These are phyloP conservation scores for Cytospora schulzeri DNA, from an alignment of 2,329 filamentous ascomycete species.

Conservation along the genomic window DNA sequence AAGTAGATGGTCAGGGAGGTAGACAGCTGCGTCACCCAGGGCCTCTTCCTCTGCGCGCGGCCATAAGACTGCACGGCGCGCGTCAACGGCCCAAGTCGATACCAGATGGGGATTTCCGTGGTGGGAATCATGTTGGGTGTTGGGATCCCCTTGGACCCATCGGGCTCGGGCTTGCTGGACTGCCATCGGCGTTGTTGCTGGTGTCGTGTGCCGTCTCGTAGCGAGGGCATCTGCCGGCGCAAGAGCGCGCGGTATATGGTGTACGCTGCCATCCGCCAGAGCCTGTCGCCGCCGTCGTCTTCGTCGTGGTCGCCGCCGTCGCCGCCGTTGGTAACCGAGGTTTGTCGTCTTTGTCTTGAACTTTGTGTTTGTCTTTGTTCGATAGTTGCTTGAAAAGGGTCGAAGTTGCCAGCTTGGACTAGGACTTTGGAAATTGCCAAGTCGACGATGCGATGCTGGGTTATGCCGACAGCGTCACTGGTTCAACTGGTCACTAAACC, in stretches of 20 bases:
- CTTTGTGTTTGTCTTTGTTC: not conserved
- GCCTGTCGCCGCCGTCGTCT: not conserved
- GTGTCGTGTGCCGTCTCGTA: constrained; percentile 29
- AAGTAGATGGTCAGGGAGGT: constrained; percentile 79
- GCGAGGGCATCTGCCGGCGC: constrained; percentile 34
- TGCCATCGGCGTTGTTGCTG: constrained; percentile 36
- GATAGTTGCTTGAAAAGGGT: not conserved
- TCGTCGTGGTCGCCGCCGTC: not conserved
- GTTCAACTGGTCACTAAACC: no score
- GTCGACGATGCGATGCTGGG: not conserved
- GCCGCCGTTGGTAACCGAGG: not conserved
- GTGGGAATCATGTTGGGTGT: constrained; percentile 44
- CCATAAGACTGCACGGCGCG: constrained; percentile 62
- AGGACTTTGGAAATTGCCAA: not conserved
- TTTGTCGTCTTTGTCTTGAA: not conserved
- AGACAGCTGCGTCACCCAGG: constrained; percentile 77
- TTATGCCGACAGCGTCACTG: not conserved
- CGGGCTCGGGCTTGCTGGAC: constrained; percentile 31
- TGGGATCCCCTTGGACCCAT: constrained; percentile 39
- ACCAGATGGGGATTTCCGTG: constrained; percentile 51
- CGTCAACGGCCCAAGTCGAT: constrained; percentile 60
- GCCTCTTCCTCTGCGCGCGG: constrained; percentile 69
- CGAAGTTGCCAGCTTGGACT: not conserved
- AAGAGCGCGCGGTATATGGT: constrained; percentile 32
- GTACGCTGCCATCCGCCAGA: constrained; percentile 30